A percentile compares a stretch with the other conserved stretches of the same genome.
phyloP scores from a whole-genome alignment of 176 grass and related monocot genomes.

The Oryza longistaminata region DNA sequence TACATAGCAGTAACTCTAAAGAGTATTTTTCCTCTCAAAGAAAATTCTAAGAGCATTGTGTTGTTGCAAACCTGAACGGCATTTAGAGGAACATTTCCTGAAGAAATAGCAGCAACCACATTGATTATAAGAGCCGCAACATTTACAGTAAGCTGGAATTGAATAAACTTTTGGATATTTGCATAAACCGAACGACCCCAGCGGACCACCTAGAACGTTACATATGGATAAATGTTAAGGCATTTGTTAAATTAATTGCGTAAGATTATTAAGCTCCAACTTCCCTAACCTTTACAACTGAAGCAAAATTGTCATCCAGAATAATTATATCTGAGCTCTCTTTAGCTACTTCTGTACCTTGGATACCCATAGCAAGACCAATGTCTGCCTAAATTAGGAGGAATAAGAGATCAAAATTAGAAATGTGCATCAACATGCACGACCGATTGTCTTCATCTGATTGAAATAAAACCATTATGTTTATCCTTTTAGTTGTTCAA shows the following conservation, averaged over 20 bases:
- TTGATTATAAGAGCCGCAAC: slow-evolving; percentile 96
- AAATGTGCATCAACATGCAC: slow-evolving; percentile 18
- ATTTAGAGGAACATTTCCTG: slow-evolving; percentile 92
- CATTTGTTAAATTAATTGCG: not conserved
- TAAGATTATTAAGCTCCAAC: slow-evolving; percentile 29
- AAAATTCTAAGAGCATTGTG: not conserved
- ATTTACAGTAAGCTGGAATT: slow-evolving; percentile 98
- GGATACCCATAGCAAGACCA: slow-evolving; percentile 95
- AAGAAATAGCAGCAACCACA: slow-evolving; percentile 90
- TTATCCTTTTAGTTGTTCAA: slow-evolving; percentile 25
- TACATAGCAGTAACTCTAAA: not conserved
- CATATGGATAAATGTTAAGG: slow-evolving; percentile 19
- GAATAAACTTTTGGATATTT: slow-evolving; percentile 99
- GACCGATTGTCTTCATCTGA: not conserved
- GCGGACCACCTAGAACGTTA: slow-evolving; percentile 74
- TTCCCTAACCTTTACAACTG: slow-evolving; percentile 82
- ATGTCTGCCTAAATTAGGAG: slow-evolving; percentile 84
- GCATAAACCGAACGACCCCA: slow-evolving; percentile 97
- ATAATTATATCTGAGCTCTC: slow-evolving; percentile 99
- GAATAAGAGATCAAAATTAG: not conserved
- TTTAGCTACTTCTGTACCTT: slow-evolving; percentile 99
- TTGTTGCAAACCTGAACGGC: slow-evolving; percentile 84
- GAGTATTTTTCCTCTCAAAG: too few relatives aligned
- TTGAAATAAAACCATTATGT: slow-evolving; percentile 9
- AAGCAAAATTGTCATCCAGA: slow-evolving; percentile 94